phyloP scores from a whole-genome alignment of 1,139 yeast genomes.

The Hemisphaericaspora xylofermentans region DNA sequence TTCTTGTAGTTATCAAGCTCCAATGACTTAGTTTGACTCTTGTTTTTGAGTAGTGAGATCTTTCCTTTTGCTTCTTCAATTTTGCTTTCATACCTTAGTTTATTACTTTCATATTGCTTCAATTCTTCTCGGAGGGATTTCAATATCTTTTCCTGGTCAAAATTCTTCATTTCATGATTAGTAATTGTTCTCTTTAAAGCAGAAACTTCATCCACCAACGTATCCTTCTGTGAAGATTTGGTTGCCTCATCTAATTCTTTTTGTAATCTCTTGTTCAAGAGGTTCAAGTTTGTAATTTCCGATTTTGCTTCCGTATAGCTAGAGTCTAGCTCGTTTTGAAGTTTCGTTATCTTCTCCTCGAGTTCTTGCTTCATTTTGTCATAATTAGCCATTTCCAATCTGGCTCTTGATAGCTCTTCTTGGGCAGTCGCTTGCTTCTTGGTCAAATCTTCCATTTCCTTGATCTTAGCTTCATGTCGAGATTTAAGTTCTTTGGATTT shows the following conservation, averaged over 20 bases:
- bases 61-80: slow-evolving; percentile 15
- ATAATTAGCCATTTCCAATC: slow-evolving; percentile 2
- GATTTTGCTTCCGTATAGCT: slow-evolving; percentile 2
- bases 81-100: slow-evolving; percentile 13
- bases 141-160: slow-evolving; percentile 11
- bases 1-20: slow-evolving; percentile 12
- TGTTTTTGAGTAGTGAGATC: slow-evolving; percentile 12
- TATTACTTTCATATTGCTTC: slow-evolving; percentile 13
- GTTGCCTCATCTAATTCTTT: slow-evolving; percentile 10
- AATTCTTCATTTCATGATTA: slow-evolving; percentile 7
- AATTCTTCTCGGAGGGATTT: slow-evolving; percentile 15
- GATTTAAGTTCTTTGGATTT: slow-evolving; percentile 14
- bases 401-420: slow-evolving; percentile 8
- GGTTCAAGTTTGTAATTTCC: slow-evolving; percentile 17
- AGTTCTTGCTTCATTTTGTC: slow-evolving; percentile 19
- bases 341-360: slow-evolving; percentile 12
- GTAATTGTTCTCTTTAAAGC: slow-evolving; percentile 10
- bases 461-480: slow-evolving; percentile 29
- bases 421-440: slow-evolving; percentile 18
- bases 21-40: slow-evolving; percentile 11
- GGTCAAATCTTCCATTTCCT: slow-evolving; percentile 18
- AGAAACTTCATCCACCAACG: slow-evolving; percentile 10
- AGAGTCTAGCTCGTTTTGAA: slow-evolving; percentile 21
- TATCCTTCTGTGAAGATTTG: slow-evolving; percentile 9
- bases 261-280: slow-evolving; percentile 10